Evolutionary conservation across 371 early-diverging fungal species (phyloP), one percentile per base, ranked within the genome.

Genomic region (Amoeboradix gromovi): DNA sequence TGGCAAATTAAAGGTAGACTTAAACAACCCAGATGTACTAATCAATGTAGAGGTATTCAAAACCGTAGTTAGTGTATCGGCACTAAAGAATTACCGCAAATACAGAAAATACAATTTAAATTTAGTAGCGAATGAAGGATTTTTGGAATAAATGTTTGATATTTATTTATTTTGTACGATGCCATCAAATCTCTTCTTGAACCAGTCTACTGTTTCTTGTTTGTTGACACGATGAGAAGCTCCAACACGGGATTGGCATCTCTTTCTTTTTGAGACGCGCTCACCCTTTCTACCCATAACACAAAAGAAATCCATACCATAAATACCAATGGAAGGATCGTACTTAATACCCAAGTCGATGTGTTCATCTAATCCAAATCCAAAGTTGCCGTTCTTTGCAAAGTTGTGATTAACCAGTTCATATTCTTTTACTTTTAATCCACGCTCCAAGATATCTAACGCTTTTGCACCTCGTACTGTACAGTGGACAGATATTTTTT

Each of bases 311-410:
- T 94, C 94, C 92, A 96, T 89, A 73, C 83, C 83, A 74, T 76
- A 79, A 68, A 78, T 78, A 72, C 96, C 94, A 76, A 98, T 95
- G 80, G 85, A 84, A 67, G 98, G 98, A 82, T 98, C 98, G 85
- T 98, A 98, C 88, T 98, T 98, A 85, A 98, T 96, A 75, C 98
- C 98, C 77, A 99, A 84, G 83, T 98, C 99, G 74, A 99, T 99
- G 85, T 98, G 99, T 84, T 99, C 99, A 77, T 94, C 88, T 83
- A 99, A 91, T 89, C 99, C 99, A 85, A 98, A 98, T 75, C 99
- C 99, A 77, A 99, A 99, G 88, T 95, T 95, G 72, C 98, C 98
- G 73, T 91, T 96, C 68, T 78, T 85, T 30, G 94, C 93, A 85
- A 98, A 99, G 90, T 96, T 96, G 78, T 83, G 78, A 70, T 81